Percentiles rank a stretch among this genome's conserved stretches.
These are phyloP conservation scores for Dryas integrifolia DNA, from an alignment of 331 rosid genomes.

Conservation along the genomic window DNA sequence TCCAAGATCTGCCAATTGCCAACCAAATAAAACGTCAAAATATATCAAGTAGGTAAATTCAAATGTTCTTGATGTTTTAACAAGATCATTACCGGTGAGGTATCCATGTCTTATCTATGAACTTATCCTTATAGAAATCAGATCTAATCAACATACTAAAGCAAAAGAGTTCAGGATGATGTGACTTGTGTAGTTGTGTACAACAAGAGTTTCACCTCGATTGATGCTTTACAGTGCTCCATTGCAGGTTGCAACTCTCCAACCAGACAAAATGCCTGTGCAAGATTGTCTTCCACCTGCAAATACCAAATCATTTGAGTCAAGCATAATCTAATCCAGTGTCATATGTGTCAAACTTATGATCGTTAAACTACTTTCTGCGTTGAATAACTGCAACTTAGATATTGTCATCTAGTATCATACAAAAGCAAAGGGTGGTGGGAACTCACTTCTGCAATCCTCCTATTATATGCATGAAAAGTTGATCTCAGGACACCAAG, in stretches of 20 bases:
- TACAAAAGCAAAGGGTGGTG: not conserved
- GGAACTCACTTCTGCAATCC: slow-evolving; percentile 71
- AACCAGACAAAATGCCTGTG: slow-evolving; percentile 65
- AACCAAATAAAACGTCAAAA: not conserved
- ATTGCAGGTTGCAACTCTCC: slow-evolving; percentile 53
- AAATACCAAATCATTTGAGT: slow-evolving; percentile 14
- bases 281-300: slow-evolving; percentile 85
- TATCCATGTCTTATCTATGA: not conserved
- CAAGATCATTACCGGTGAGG: not conserved
- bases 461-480: slow-evolving; percentile 66
- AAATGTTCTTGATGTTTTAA: no score
- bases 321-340: not conserved
- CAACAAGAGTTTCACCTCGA: slow-evolving; percentile 44
- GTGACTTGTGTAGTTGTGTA: not conserved
- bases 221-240: slow-evolving; percentile 77
- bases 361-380: not conserved
- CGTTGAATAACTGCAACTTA: not conserved
- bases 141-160: slow-evolving; percentile 14
- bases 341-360: not conserved
- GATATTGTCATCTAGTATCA: not conserved
- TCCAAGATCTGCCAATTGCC: slow-evolving; percentile 62
- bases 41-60: no score
- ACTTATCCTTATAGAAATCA: slow-evolving; percentile 11
- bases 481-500: slow-evolving; percentile 56
- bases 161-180: slow-evolving; percentile 19